Percentiles rank a stretch among this genome's conserved stretches.
Evolutionary conservation across 305 asterid species (phyloP).

Genomic region (Plantago lanceolata): DNA sequence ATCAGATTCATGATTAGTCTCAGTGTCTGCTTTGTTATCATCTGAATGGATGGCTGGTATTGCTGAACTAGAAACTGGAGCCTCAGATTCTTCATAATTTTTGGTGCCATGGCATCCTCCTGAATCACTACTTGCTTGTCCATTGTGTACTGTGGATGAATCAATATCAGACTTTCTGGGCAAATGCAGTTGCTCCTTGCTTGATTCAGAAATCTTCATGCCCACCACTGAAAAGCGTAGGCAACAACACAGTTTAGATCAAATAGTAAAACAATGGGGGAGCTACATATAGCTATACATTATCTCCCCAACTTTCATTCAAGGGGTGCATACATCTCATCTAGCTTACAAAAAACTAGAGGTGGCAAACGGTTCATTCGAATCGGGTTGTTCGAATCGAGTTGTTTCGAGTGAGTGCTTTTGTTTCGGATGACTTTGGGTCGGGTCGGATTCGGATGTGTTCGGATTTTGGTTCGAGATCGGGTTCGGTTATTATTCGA

Average conservation of each 20-base stretch:
- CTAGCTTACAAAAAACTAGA: too few relatives aligned
- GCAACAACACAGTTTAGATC: neutral
- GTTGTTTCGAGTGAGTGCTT: too few relatives aligned
- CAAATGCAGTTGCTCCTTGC: neutral
- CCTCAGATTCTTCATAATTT: neutral
- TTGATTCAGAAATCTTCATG: constrained; percentile 5
- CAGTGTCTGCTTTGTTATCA: neutral
- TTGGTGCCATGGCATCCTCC: neutral
- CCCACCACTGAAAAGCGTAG: constrained; percentile 13
- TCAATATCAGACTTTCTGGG: constrained; percentile 7
- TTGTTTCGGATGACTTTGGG: too few relatives aligned
- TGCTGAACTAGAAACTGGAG: neutral
- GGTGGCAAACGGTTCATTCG: too few relatives aligned
- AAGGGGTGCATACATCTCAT: too few relatives aligned
- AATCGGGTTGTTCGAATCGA: too few relatives aligned
- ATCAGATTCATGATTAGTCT: neutral
- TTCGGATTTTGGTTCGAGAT: too few relatives aligned
- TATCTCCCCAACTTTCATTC: too few relatives aligned
- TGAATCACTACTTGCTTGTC: neutral
- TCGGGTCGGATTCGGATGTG: too few relatives aligned
- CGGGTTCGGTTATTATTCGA: too few relatives aligned
- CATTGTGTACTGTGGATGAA: constrained; percentile 7
- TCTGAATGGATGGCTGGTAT: neutral
- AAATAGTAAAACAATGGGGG: too few relatives aligned
- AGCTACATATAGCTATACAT: too few relatives aligned